A percentile compares a stretch with the other conserved stretches of the same genome.
Evolutionary conservation across 257 asterid genomes (phyloP).

Genomic region (Lycium barbarum): DNA sequence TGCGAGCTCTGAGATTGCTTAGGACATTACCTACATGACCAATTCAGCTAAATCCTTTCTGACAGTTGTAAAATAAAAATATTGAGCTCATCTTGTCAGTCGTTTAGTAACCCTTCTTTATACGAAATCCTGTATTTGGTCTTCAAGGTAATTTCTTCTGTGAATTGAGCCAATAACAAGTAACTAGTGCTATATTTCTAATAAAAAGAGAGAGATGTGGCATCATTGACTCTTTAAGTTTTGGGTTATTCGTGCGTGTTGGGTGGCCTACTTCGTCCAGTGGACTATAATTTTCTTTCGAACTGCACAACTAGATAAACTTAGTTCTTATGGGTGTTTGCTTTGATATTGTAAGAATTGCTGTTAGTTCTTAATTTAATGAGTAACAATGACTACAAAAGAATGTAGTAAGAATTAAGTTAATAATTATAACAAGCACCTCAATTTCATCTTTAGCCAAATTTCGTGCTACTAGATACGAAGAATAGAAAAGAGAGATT

Average conservation of each 20-base stretch:
- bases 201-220: not conserved
- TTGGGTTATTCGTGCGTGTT: no score
- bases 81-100: not conserved
- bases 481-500: no score
- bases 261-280: not conserved
- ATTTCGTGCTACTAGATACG: not conserved
- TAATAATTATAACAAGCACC: not conserved
- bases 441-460: no score
- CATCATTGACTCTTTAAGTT: no score
- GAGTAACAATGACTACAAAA: no score
- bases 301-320: not conserved
- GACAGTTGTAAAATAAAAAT: not conserved
- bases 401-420: no score
- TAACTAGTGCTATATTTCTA: not conserved
- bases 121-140: not conserved
- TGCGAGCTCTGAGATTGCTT: conserved; percentile 71
- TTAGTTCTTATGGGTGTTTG: no score
- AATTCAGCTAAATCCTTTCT: not conserved
- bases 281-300: not conserved
- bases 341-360: not conserved
- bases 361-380: not conserved
- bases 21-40: conserved; percentile 68
- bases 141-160: not conserved
- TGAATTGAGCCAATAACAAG: not conserved
- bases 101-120: no score